Evolutionary conservation across 495 filamentous ascomycete genomes (phyloP), one percentile per base, ranked within the genome.

Genomic region (Choiromyces venosus): DNA sequence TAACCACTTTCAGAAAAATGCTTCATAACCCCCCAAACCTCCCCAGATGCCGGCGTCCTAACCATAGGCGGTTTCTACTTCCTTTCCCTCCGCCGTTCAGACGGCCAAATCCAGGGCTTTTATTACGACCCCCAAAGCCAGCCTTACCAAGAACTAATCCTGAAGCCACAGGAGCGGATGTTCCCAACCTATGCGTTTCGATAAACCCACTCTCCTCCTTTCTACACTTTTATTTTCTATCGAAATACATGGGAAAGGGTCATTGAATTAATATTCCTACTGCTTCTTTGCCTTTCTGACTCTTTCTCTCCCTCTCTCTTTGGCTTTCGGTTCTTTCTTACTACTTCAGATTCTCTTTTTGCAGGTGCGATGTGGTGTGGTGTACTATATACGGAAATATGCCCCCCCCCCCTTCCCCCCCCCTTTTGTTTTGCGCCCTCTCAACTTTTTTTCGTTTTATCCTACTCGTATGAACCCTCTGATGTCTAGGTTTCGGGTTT

Each of bases 61-160:
- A 93, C 90, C 10, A 93, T 93, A 68, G 88, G 86, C 68, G 91
- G 91, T 6, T 93, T 93, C 81, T 93, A 93, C 78, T 93, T 91
- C 80, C 86, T 92, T 35, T 89, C 88, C 67, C 81, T 93, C 71
- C 82, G 85, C 67, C 84, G 91, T 56, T 83, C 84, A 40, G 86
- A 87, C 76, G 91, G 91, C 33, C 83, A 84, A 37, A 85, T 92
- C 44, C 89, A 91, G 75, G 90, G 91, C 0, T 83, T 92, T 67
- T 93, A 93, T 74, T 91, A 91, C 79, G 91, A 93, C 79, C 89
- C 90, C 7, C 84, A 86, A 74, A 91, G 90, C 74, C 88, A 87
- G 37, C 91, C 91, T 19, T 91, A 90, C 80, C 91, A 93, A 79
- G 87, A 89, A 75, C 78, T 93, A 61, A 87, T 85, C 66, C 77